These are phyloP conservation scores for Acanthamoeba healyi DNA, from an alignment of 208 protist genomes.

Conservation along the genomic window DNA sequence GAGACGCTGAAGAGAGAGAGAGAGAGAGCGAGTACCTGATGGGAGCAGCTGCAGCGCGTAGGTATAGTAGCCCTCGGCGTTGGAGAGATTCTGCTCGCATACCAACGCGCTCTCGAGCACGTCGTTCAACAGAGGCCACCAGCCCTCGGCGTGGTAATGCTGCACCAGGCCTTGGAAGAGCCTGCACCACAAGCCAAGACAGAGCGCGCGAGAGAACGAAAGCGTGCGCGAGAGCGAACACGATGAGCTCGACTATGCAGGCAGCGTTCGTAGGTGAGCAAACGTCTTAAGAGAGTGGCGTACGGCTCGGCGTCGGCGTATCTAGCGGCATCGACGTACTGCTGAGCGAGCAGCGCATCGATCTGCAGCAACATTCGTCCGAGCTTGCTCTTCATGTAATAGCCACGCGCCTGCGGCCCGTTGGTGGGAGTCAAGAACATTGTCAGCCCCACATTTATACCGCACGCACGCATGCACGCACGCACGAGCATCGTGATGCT, in stretches of 20 bases:
- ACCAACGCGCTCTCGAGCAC: not conserved
- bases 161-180: constrained; percentile 5
- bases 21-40: too few species aligned
- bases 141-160: not conserved
- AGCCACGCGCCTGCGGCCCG: not conserved
- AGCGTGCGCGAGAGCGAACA: too few species aligned
- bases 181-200: too few species aligned
- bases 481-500: too few species aligned
- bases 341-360: constrained; percentile 34
- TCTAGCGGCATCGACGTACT: constrained; percentile 8
- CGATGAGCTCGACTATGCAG: too few species aligned
- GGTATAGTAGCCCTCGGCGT: not conserved
- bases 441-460: too few species aligned
- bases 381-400: not conserved
- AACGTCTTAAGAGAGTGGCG: not conserved
- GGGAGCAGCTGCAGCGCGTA: constrained; percentile 46
- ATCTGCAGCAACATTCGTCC: constrained; percentile 23
- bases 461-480: too few species aligned
- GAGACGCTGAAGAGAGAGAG: too few species aligned
- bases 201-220: too few species aligned
- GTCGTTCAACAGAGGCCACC: constrained; percentile 2
- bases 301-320: constrained; percentile 25
- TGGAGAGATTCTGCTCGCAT: not conserved
- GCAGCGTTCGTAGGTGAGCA: not conserved
- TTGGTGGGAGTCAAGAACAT: not conserved